A percentile compares a stretch with the other conserved stretches of the same genome.
Conservation (phyloP, 768 basidiomycete genomes). For the Multifurca ochricompacta region DNA sequence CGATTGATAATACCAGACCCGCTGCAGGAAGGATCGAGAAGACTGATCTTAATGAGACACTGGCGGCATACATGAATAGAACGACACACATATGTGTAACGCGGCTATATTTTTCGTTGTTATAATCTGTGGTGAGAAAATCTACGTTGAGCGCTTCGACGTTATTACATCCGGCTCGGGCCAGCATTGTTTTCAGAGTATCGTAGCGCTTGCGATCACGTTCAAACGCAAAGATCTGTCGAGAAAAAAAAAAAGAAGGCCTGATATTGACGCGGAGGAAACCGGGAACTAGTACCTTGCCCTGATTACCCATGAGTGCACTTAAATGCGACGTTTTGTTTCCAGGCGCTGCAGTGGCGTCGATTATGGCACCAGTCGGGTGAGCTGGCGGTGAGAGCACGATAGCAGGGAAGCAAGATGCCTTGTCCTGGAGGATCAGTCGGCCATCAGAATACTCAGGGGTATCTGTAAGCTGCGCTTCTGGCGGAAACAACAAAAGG, state of each 20-base stretch:
- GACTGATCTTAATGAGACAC: slow-evolving; percentile 34
- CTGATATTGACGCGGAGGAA: not conserved
- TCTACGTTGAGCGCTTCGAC: slow-evolving; percentile 68
- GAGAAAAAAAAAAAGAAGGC: not conserved
- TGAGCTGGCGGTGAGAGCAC: slow-evolving; percentile 67
- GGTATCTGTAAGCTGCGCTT: slow-evolving; percentile 59
- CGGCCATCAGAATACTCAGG: slow-evolving; percentile 67
- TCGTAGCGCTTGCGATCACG: slow-evolving; percentile 72
- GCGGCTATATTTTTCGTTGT: slow-evolving; percentile 47
- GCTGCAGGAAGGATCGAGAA: slow-evolving; percentile 95
- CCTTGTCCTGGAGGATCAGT: slow-evolving; percentile 94
- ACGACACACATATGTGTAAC: slow-evolving; percentile 81
- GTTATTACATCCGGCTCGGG: slow-evolving; percentile 78
- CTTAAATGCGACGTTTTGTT: slow-evolving; percentile 96
- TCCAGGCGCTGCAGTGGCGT: slow-evolving; percentile 94
- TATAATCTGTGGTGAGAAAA: slow-evolving; percentile 74
- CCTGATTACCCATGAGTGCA: slow-evolving; percentile 76
- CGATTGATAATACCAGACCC: slow-evolving; percentile 90
- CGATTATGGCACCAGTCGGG: slow-evolving; percentile 59
- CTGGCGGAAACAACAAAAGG: slow-evolving; percentile 70
- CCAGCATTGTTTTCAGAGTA: slow-evolving; percentile 79
- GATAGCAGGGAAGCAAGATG: slow-evolving; percentile 91
- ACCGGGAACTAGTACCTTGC: slow-evolving; percentile 47
- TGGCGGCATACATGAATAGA: not conserved
- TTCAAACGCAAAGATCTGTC: slow-evolving; percentile 82